A percentile compares a stretch with the other conserved stretches of the same genome.
Conservation (phyloP, 257 asterid genomes). For the Penstemon barbatus region DNA sequence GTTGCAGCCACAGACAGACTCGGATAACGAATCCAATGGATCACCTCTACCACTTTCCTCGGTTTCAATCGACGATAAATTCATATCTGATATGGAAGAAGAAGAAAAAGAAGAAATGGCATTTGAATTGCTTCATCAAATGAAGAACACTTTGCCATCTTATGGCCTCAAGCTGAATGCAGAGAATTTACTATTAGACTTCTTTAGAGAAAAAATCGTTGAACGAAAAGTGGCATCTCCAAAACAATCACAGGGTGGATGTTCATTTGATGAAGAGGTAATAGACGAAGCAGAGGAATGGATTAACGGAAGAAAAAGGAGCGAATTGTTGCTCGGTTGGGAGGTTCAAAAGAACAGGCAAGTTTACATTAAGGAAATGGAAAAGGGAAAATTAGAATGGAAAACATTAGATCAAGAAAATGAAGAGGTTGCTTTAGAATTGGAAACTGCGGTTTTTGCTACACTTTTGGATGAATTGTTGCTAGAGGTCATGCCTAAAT, state of each 20-base stretch:
- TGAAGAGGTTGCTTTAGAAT: slow-evolving; percentile 47
- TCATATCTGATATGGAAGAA: slow-evolving; percentile 29
- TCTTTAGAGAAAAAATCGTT: slow-evolving; percentile 37
- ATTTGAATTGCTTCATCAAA: slow-evolving; percentile 37
- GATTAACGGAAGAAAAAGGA: slow-evolving; percentile 44
- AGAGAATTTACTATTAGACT: slow-evolving; percentile 55
- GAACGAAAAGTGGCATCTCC: background rate
- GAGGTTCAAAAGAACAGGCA: slow-evolving; percentile 51
- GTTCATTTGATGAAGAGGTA: slow-evolving; percentile 23
- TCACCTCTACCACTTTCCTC: no score
- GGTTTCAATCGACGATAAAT: background rate
- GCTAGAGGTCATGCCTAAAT: slow-evolving; percentile 28
- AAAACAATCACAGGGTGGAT: background rate
- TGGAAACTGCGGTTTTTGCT: slow-evolving; percentile 55
- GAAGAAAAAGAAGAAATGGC: slow-evolving; percentile 34
- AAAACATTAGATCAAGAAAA: slow-evolving; percentile 45
- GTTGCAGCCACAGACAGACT: background rate
- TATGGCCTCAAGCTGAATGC: slow-evolving; percentile 30
- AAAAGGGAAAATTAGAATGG: slow-evolving; percentile 47
- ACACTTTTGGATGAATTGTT: slow-evolving; percentile 53
- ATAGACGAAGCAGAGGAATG: slow-evolving; percentile 40
- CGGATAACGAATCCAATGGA: no score
- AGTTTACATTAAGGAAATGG: slow-evolving; percentile 62
- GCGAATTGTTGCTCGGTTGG: slow-evolving; percentile 43
- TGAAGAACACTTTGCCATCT: slow-evolving; percentile 41